Conservation (phyloP, 306 rosid species). For the Vigna trinervia region DNA sequence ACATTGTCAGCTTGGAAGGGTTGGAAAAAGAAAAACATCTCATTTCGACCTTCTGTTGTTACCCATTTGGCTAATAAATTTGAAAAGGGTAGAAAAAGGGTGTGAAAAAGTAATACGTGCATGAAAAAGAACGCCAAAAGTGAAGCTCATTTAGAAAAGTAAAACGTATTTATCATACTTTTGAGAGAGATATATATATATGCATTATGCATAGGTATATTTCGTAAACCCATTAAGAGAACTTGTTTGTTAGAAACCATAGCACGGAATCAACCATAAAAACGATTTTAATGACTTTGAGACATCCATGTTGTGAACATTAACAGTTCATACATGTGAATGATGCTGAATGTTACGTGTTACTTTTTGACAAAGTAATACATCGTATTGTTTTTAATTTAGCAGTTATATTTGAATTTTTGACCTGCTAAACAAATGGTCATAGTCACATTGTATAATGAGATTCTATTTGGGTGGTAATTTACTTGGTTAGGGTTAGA, state of each 20-base stretch:
- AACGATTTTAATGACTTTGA: not conserved
- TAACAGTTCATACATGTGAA: not conserved
- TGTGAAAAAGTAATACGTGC: conserved; percentile 30
- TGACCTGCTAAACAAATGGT: too few relatives aligned
- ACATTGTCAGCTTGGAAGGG: conserved; percentile 4
- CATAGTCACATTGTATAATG: too few relatives aligned
- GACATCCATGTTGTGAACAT: not conserved
- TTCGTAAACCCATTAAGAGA: not conserved
- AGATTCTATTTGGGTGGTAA: too few relatives aligned
- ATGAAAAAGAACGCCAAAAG: conserved; percentile 35
- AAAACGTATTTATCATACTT: not conserved
- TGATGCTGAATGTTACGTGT: not conserved
- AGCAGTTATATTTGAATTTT: not conserved
- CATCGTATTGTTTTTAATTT: not conserved
- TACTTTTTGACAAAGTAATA: not conserved
- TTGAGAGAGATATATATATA: not conserved
- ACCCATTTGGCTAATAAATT: not conserved
- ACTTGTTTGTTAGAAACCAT: not conserved
- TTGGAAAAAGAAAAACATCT: conserved; percentile 6
- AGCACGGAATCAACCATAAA: too few relatives aligned
- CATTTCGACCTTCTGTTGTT: conserved; percentile 1
- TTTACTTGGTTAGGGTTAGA: not conserved
- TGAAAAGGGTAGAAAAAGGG: conserved; percentile 21
- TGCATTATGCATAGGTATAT: not conserved
- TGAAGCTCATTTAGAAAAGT: conserved; percentile 33